phyloP scores from a whole-genome alignment of 2,329 filamentous ascomycete genomes.

The Colletotrichum simmondsii region DNA sequence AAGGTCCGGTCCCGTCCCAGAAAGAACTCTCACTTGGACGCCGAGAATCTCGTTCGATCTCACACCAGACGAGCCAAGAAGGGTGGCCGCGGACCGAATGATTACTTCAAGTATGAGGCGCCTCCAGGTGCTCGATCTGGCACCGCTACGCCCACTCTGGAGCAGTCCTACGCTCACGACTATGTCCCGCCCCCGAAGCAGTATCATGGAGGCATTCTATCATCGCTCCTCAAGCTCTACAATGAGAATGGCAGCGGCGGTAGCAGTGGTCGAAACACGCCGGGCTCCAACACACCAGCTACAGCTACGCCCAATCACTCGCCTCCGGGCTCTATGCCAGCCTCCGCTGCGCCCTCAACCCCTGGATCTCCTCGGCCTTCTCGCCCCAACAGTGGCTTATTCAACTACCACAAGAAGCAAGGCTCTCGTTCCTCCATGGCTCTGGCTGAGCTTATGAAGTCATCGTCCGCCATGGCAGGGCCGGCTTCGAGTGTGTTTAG shows the following conservation, averaged over 20 bases:
- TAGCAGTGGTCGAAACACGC: constrained; percentile 54
- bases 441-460: constrained; percentile 63
- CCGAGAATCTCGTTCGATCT: constrained; percentile 49
- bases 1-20: constrained; percentile 24
- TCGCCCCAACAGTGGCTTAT: constrained; percentile 50
- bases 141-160: constrained; percentile 49
- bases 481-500: constrained; percentile 57
- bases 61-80: constrained; percentile 44
- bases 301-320: constrained; percentile 55
- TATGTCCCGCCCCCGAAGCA: constrained; percentile 75
- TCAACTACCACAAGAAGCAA: constrained; percentile 54
- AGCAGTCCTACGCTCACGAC: constrained; percentile 61
- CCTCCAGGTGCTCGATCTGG: constrained; percentile 44
- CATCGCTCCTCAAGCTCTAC: constrained; percentile 78
- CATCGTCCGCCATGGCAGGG: constrained; percentile 62
- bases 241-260: constrained; percentile 54
- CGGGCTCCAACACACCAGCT: constrained; percentile 50
- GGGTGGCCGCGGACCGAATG: constrained; percentile 25
- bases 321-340: constrained; percentile 51
- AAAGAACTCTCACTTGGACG: constrained; percentile 35
- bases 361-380: constrained; percentile 43
- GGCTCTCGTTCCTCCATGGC: constrained; percentile 56
- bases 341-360: constrained; percentile 43
- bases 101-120: constrained; percentile 44
- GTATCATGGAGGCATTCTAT: constrained; percentile 79